Conservation (phyloP, 208 protist genomes). For the Spongospora subterranea region DNA sequence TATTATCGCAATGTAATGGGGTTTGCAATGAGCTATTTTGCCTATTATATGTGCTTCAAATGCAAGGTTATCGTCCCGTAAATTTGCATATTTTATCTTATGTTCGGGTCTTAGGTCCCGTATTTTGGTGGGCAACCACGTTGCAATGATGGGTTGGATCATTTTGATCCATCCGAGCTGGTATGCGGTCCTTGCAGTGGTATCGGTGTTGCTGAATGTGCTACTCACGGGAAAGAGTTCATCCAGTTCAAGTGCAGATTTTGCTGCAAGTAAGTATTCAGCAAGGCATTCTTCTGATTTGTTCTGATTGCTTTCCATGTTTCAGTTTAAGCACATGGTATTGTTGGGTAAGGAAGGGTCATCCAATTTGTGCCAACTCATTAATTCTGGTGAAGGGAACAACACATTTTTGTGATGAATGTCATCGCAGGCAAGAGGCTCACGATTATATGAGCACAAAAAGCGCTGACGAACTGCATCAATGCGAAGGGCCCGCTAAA, state of each 20-base stretch:
- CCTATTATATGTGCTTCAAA: conserved; percentile 55
- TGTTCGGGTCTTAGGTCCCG: neutral
- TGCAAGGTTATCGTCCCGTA: conserved; percentile 31
- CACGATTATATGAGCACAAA: conserved; percentile 62
- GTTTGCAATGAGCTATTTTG: conserved; percentile 26
- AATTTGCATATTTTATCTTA: neutral
- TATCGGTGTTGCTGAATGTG: conserved; percentile 32
- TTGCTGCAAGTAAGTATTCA: conserved; percentile 39
- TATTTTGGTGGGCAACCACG: conserved; percentile 45
- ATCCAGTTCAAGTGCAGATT: conserved; percentile 59
- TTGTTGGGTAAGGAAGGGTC: neutral
- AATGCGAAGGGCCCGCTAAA: conserved; percentile 59
- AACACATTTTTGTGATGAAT: conserved; percentile 57
- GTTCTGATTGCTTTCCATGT: conserved; percentile 2
- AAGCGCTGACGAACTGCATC: neutral
- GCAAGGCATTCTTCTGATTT: neutral
- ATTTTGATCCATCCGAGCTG: conserved; percentile 56
- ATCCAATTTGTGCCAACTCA: neutral
- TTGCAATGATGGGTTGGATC: conserved; percentile 49
- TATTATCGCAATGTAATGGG: conserved; percentile 55
- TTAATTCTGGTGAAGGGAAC: conserved; percentile 28
- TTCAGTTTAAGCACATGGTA: conserved; percentile 40
- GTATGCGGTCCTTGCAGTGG: conserved; percentile 52
- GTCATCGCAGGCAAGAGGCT: conserved; percentile 52
- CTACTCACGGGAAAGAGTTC: conserved; percentile 56